These are phyloP conservation scores for Delitschia confertaspora DNA, from an alignment of 495 filamentous ascomycete genomes.

Conservation along the genomic window DNA sequence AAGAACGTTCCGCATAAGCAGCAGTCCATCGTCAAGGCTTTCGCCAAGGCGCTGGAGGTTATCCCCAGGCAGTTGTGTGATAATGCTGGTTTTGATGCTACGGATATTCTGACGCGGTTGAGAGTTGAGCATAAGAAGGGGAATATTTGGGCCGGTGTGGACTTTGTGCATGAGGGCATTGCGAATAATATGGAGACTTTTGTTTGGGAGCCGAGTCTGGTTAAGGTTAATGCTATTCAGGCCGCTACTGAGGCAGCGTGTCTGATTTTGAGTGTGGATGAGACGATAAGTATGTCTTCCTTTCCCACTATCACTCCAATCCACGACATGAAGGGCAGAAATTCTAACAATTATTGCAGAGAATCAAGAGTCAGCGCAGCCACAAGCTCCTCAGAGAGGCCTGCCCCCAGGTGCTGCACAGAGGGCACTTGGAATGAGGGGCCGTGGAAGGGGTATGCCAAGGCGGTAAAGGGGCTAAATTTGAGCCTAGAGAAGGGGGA, in stretches of 20 bases:
- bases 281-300: slow-evolving; percentile 70
- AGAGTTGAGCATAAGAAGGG: slow-evolving; percentile 90
- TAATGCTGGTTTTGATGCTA: slow-evolving; percentile 96
- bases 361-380: slow-evolving; percentile 81
- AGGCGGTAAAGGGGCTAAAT: slow-evolving; percentile 45
- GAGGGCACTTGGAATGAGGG: slow-evolving; percentile 68
- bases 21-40: slow-evolving; percentile 93
- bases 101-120: slow-evolving; percentile 89
- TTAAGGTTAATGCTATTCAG: slow-evolving; percentile 96
- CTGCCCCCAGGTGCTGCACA: slow-evolving; percentile 90
- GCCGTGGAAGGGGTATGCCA: slow-evolving; percentile 78
- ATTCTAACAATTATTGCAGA: slow-evolving; percentile 31
- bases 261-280: slow-evolving; percentile 90
- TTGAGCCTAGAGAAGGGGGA: neutral
- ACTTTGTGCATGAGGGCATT: slow-evolving; percentile 86
- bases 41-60: slow-evolving; percentile 93
- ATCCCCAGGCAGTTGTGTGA: slow-evolving; percentile 95
- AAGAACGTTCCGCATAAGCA: slow-evolving; percentile 89
- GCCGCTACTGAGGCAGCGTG: slow-evolving; percentile 91
- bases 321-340: neutral
- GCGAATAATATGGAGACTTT: slow-evolving; percentile 86
- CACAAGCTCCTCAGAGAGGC: slow-evolving; percentile 66
- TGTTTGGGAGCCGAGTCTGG: slow-evolving; percentile 92
- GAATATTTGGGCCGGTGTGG: slow-evolving; percentile 88
- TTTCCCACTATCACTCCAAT: too few species aligned